Percentiles rank a stretch among this genome's conserved stretches.
Conservation (phyloP, 139 green algal genomes). For the Micractinium conductrix region DNA sequence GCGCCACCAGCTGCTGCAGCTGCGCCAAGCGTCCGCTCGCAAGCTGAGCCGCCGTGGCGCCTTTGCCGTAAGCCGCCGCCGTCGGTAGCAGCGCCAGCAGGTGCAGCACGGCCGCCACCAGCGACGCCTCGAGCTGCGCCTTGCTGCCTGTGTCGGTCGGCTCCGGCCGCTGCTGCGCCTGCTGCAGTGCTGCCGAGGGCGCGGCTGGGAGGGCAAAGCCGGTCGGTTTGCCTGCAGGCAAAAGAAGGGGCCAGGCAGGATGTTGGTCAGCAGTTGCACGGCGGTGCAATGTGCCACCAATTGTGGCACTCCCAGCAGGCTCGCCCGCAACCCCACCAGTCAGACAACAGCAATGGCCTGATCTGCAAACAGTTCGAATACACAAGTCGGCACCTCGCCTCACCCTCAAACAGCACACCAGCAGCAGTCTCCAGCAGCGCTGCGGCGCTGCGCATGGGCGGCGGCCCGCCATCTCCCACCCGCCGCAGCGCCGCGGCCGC, state of each 20-base stretch:
- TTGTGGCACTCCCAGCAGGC: too few relatives aligned
- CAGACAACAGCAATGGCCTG: not conserved
- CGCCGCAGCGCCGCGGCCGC: not conserved
- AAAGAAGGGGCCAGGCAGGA: too few relatives aligned
- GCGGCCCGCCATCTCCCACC: not conserved
- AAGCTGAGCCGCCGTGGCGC: too few relatives aligned
- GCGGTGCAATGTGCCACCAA: too few relatives aligned
- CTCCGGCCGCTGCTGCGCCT: constrained; percentile 10
- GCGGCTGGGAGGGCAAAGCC: not conserved
- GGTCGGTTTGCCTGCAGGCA: constrained; percentile 6
- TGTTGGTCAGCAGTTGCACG: too few relatives aligned
- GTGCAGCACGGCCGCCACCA: constrained; percentile 7
- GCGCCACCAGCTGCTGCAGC: not conserved
- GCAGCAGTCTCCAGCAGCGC: not conserved
- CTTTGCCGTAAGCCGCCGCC: not conserved
- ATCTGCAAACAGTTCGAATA: not conserved
- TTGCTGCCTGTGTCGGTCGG: not conserved
- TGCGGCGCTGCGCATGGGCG: not conserved
- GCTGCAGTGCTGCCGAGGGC: not conserved
- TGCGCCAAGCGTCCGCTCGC: not conserved
- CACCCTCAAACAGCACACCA: constrained; percentile 7
- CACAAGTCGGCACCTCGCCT: not conserved
- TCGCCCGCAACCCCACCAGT: not conserved
- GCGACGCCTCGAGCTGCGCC: constrained; percentile 5
- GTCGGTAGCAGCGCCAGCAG: constrained; percentile 8